phyloP scores from a whole-genome alignment of 129 eudicot species.

The Deinandra increscens region DNA sequence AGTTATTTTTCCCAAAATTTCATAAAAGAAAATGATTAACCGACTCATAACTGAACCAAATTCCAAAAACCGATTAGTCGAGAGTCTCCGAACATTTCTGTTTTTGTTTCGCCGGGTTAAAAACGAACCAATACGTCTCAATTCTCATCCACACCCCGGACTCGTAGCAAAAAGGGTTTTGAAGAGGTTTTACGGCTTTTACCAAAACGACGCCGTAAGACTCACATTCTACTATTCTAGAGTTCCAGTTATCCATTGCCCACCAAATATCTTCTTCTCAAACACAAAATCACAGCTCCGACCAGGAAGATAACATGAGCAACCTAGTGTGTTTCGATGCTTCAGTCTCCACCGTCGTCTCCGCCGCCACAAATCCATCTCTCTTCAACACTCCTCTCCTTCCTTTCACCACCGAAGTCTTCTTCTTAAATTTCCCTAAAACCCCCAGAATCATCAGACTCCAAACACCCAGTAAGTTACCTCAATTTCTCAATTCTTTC shows the following conservation, averaged over 20 bases:
- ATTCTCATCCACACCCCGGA: too few species aligned
- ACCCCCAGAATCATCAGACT: conserved; percentile 13
- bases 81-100: too few species aligned
- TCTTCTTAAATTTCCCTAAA: conserved; percentile 10
- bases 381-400: conserved; percentile 11
- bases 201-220: neutral
- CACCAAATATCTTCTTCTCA: neutral
- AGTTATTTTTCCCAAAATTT: too few species aligned
- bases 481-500: neutral
- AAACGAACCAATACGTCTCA: too few species aligned
- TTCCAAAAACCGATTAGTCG: too few species aligned
- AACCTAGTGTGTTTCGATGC: neutral
- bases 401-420: conserved; percentile 2
- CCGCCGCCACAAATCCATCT: neutral
- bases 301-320: conserved; percentile 13
- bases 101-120: too few species aligned
- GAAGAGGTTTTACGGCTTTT: conserved; percentile 29
- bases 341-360: conserved; percentile 3
- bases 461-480: conserved; percentile 30
- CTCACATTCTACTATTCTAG: neutral
- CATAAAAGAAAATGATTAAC: too few species aligned
- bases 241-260: neutral
- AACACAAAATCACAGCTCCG: neutral
- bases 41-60: too few species aligned
- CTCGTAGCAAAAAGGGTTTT: conserved; percentile 11